These are phyloP conservation scores for Kwoniella newhampshirensis DNA, from an alignment of 768 basidiomycete genomes.

Conservation along the genomic window DNA sequence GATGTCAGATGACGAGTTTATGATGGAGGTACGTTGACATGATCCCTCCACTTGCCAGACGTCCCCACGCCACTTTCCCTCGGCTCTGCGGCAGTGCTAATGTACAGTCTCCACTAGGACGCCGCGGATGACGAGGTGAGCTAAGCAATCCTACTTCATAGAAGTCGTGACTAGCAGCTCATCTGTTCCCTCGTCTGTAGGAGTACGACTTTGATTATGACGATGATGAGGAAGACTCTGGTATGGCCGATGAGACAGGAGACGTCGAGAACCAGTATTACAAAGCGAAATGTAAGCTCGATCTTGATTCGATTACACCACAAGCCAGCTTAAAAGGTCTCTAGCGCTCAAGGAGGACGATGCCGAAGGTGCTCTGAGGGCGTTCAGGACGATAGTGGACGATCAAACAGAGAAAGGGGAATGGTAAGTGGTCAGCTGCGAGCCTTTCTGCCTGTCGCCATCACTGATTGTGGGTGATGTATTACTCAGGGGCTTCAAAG, in stretches of 20 bases:
- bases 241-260: conserved; percentile 65
- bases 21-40: conserved; percentile 50
- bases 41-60: neutral
- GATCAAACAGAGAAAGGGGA: conserved; percentile 88
- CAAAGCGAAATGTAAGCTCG: conserved; percentile 80
- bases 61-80: no score
- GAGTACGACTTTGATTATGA: conserved; percentile 97
- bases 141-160: neutral
- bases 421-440: conserved; percentile 61
- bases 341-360: conserved; percentile 90
- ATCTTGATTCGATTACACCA: neutral
- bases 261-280: conserved; percentile 99
- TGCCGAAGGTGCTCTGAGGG: conserved; percentile 84
- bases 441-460: neutral
- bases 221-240: conserved; percentile 69
- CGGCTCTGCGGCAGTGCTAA: neutral
- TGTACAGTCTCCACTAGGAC: conserved; percentile 34
- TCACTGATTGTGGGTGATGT: neutral
- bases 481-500: conserved; percentile 87
- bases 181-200: conserved; percentile 53
- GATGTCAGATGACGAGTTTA: conserved; percentile 56
- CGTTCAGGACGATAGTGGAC: conserved; percentile 82
- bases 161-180: conserved; percentile 5
- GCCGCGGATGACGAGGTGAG: conserved; percentile 54
- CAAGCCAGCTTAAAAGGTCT: neutral